A percentile compares a stretch with the other conserved stretches of the same genome.
Evolutionary conservation across 116 monocot genomes (phyloP).

Genomic region (Dioscorea cayenensis): DNA sequence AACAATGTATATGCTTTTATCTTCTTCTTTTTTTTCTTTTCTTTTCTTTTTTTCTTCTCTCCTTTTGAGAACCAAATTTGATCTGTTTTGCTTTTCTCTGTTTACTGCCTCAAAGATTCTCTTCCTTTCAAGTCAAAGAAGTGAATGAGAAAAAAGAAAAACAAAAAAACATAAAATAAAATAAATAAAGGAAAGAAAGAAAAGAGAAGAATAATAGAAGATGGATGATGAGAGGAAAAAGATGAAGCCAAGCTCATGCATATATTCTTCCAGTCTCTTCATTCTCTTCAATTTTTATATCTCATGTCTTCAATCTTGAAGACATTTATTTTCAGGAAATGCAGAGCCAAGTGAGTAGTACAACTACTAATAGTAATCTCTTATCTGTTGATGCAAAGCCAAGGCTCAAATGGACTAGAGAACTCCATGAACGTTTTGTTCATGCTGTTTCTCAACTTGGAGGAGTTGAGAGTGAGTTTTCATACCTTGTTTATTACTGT

Average conservation of each 20-base stretch:
- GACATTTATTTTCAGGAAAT: constrained; percentile 28
- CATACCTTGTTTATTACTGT: neutral
- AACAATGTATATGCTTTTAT: constrained; percentile 15
- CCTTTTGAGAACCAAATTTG: constrained; percentile 64
- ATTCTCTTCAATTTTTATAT: neutral
- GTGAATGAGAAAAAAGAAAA: constrained; percentile 21
- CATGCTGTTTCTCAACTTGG: constrained; percentile 52
- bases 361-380: neutral
- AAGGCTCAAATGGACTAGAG: constrained; percentile 56
- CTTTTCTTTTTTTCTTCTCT: constrained; percentile 43
- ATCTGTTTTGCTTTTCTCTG: constrained; percentile 50
- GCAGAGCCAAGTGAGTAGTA: constrained; percentile 8
- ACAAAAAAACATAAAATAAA: constrained; percentile 15
- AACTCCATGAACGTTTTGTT: constrained; percentile 60
- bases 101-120: constrained; percentile 76
- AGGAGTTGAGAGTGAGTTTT: constrained; percentile 53
- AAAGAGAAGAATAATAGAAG: constrained; percentile 20
- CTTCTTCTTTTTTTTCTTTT: neutral
- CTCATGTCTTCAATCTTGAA: constrained; percentile 11
- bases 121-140: constrained; percentile 71
- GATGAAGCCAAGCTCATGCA: constrained; percentile 36
- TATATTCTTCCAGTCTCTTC: constrained; percentile 34
- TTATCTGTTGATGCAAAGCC: constrained; percentile 38
- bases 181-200: neutral
- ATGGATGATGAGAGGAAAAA: constrained; percentile 19